Base-by-base conservation (phyloP, 495 filamentous ascomycete species). In the Tuber borchii region DNA sequence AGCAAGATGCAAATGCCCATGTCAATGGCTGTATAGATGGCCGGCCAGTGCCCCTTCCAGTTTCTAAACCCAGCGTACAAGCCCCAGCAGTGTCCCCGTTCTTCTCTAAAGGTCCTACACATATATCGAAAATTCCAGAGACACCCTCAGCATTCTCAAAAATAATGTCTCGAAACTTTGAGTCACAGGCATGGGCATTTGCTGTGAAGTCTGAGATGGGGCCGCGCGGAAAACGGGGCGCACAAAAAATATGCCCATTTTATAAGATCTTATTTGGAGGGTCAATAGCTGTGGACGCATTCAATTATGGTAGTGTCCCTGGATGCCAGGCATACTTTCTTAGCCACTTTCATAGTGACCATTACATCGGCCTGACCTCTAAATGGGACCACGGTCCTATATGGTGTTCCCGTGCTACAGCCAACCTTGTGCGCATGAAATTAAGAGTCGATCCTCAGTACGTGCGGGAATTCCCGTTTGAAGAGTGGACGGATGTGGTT, bases 241-340 rank as follows among this genome's bases (percentile, higher is more conserved):
- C 93, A 83, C 87, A 93, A 80, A 88, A 96, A 72, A 97, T 92
- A 1, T 99, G 95, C 83, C 95, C 95, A 0, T 99, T 99, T 82
- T 99, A 98, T 85, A 99, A 99, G 83, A 97, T 98, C 75, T 88
- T 99, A 84, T 93, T 93, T 3, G 93, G 93, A 1, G 91, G 97
- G 76, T 92, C 88, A 72, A 96, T 98, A 76, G 94, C 93, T 73
- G 95, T 99, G 6, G 95, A 99, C 83, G 95, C 96, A 0, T 98
- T 99, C 84, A 90, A 94, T 9, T 99, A 98, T 81, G 96, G 95
- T 6, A 92, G 93, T 6, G 92, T 99, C 0, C 89, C 96, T 83
- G 94, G 93, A 0, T 96, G 93, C 83, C 91, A 92, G 71, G 95
- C 95, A 34, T 99, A 99, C 83, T 99, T 99, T 81, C 88, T 99